Percentiles rank a stretch among this genome's conserved stretches.
Evolutionary conservation across 805 yeast species (phyloP).

Genomic region (Candida anglica): DNA sequence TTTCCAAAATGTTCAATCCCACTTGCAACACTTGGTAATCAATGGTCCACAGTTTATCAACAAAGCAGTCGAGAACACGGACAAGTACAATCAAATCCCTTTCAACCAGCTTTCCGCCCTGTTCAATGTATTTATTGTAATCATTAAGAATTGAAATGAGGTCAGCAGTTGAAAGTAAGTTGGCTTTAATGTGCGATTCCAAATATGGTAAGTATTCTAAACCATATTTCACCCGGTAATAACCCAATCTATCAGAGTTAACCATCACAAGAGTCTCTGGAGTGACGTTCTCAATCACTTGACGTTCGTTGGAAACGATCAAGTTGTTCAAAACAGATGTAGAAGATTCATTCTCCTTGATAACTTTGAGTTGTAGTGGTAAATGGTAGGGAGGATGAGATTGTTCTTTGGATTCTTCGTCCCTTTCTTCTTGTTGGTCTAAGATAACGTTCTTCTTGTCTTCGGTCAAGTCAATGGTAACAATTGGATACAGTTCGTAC

Average conservation of each 20-base stretch:
- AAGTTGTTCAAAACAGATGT: too few relatives aligned
- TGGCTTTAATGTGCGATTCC: not conserved
- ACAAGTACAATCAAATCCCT: constrained; percentile 29
- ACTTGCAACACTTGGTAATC: constrained; percentile 31
- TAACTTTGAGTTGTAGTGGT: constrained; percentile 6
- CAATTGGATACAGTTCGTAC: constrained; percentile 55
- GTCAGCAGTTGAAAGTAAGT: constrained; percentile 22
- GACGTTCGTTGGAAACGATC: constrained; percentile 35
- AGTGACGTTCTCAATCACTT: constrained; percentile 6
- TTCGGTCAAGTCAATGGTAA: constrained; percentile 30
- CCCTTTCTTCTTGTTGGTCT: too few relatives aligned
- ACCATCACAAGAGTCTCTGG: constrained; percentile 31
- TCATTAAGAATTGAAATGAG: constrained; percentile 35
- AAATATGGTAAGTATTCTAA: constrained; percentile 7
- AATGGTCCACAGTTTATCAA: constrained; percentile 14
- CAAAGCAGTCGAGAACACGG: constrained; percentile 21
- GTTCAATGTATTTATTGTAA: constrained; percentile 34
- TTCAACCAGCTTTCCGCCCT: constrained; percentile 12
- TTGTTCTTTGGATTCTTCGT: too few relatives aligned
- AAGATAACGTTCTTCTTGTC: constrained; percentile 18
- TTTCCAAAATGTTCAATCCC: constrained; percentile 31
- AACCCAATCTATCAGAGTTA: constrained; percentile 44
- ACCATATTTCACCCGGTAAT: constrained; percentile 48
- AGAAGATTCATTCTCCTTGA: constrained; percentile 17
- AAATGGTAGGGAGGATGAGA: constrained; percentile 29